These are phyloP conservation scores for Sextonia rubra DNA, from an alignment of 164 flowering plant species.

Conservation along the genomic window DNA sequence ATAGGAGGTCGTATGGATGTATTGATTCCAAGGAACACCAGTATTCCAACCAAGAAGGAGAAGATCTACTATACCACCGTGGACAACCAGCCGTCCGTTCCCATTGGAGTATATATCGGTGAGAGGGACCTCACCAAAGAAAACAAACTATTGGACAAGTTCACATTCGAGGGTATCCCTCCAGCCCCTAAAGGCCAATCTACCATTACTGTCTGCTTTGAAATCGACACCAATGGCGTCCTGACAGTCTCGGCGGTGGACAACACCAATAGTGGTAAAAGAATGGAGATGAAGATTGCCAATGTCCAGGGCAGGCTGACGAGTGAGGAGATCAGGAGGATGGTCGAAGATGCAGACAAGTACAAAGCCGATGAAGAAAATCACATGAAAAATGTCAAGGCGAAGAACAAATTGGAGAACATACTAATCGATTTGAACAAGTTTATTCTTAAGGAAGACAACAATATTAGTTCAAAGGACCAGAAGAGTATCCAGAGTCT, in stretches of 20 bases:
- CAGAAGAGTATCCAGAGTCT: conserved; percentile 52
- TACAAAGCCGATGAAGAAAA: conserved; percentile 61
- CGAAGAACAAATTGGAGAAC: conserved; percentile 49
- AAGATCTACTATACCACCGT: conserved; percentile 39
- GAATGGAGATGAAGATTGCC: conserved; percentile 56
- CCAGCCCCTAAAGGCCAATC: conserved; percentile 57
- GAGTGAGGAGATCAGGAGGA: conserved; percentile 56
- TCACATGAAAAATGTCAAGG: conserved; percentile 53
- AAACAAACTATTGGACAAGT: conserved; percentile 52
- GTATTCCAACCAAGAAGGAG: conserved; percentile 51
- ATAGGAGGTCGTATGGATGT: conserved; percentile 52
- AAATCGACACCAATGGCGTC: conserved; percentile 54
- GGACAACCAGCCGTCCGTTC: conserved; percentile 48
- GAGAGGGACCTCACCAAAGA: conserved; percentile 53
- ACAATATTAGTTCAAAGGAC: conserved; percentile 23
- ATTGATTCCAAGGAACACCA: conserved; percentile 52
- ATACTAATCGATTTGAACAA: conserved; percentile 54
- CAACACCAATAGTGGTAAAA: conserved; percentile 53
- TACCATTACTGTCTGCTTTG: conserved; percentile 47
- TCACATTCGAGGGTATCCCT: conserved; percentile 46
- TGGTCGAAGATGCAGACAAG: conserved; percentile 57
- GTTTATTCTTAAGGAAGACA: conserved; percentile 33
- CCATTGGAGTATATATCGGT: conserved; percentile 56
- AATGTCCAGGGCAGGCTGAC: conserved; percentile 57
- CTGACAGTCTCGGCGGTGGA: conserved; percentile 60